Percentiles rank a stretch among this genome's conserved stretches.
Evolutionary conservation across 1,139 yeast species (phyloP).

Genomic region (Zhuliangozyma parablackwelliae): DNA sequence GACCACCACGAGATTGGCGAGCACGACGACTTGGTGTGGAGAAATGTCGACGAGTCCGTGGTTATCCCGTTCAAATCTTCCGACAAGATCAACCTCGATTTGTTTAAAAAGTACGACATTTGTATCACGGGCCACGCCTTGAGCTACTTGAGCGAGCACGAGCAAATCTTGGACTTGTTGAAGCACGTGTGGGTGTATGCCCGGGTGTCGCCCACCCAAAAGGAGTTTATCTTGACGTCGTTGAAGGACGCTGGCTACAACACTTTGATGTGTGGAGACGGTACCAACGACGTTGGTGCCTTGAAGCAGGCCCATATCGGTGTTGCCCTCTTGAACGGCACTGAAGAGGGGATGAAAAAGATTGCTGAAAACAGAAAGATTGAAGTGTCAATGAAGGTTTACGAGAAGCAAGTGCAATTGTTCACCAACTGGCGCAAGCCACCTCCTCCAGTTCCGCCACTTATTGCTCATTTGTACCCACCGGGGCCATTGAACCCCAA

Average conservation of each 20-base stretch:
- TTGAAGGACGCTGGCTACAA: constrained; percentile 86
- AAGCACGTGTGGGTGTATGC: constrained; percentile 96
- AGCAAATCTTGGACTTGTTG: constrained; percentile 65
- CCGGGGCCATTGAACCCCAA: constrained; percentile 93
- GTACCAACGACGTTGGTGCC: constrained; percentile 99
- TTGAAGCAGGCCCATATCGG: constrained; percentile 98
- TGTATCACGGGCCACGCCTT: constrained; percentile 95
- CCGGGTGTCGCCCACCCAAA: constrained; percentile 94
- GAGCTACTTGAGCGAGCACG: constrained; percentile 56
- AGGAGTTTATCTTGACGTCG: constrained; percentile 81
- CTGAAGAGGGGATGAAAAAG: constrained; percentile 90
- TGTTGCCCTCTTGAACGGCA: constrained; percentile 93
- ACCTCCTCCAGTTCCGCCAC: constrained; percentile 78
- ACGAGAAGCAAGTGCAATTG: constrained; percentile 78
- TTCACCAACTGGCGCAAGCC: constrained; percentile 81
- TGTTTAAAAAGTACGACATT: constrained; percentile 71
- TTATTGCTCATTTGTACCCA: constrained; percentile 91
- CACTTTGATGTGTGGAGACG: constrained; percentile 99
- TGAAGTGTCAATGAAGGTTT: constrained; percentile 62
- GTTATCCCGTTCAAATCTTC: constrained; percentile 64
- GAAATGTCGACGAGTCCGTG: constrained; percentile 74
- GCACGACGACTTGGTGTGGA: constrained; percentile 69
- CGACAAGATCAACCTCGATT: constrained; percentile 51
- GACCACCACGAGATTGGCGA: constrained; percentile 50
- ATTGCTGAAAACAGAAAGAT: constrained; percentile 76